Conservation (phyloP, 177 flowering plant genomes). For the Vitis hybrid region DNA sequence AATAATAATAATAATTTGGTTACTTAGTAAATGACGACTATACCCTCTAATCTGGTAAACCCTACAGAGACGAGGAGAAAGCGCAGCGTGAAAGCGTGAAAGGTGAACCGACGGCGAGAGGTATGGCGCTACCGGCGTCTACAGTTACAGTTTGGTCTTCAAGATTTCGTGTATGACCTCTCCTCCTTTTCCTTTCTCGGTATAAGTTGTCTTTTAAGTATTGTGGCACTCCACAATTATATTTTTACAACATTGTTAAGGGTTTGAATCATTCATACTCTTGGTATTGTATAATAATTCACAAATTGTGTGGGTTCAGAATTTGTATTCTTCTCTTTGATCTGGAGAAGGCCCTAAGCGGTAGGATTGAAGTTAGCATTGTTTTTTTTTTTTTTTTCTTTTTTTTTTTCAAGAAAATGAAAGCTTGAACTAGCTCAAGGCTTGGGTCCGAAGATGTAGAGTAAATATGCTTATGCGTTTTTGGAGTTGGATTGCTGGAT, state of each 20-base stretch:
- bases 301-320: no score
- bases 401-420: no score
- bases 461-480: no score
- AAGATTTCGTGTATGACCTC: slow-evolving; percentile 13
- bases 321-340: no score
- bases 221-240: background rate
- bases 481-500: no score
- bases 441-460: no score
- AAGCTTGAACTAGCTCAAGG: no score
- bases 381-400: fast-evolving
- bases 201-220: background rate
- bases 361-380: no score
- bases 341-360: no score
- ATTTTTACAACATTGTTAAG: no score
- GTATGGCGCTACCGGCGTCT: slow-evolving; percentile 18
- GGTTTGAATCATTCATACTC: no score
- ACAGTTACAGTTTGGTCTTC: background rate
- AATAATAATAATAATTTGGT: background rate
- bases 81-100: background rate
- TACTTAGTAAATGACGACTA: background rate
- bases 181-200: background rate
- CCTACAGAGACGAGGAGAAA: slow-evolving; percentile 11
- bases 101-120: background rate
- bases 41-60: slow-evolving; percentile 10
- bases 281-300: no score